A percentile compares a stretch with the other conserved stretches of the same genome.
These are phyloP conservation scores for Pholiota microspora DNA, from an alignment of 768 basidiomycete species.

Conservation along the genomic window DNA sequence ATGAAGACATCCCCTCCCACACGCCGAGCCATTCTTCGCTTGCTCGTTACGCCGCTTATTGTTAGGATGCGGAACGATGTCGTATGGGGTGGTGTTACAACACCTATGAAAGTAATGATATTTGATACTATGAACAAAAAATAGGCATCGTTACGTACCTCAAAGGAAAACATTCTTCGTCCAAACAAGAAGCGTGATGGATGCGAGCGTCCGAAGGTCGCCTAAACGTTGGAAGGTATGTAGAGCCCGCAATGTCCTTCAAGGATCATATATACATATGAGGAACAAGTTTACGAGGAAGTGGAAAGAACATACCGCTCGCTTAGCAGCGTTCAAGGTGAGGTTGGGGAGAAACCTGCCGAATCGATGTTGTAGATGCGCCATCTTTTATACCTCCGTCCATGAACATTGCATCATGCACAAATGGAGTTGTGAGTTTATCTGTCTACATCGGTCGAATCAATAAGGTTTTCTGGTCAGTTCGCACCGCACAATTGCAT, in stretches of 20 bases:
- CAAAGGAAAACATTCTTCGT: slow-evolving; percentile 55
- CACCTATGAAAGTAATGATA: slow-evolving; percentile 2
- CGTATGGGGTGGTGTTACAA: slow-evolving; percentile 30
- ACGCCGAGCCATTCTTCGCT: slow-evolving; percentile 68
- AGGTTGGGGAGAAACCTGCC: slow-evolving; percentile 7
- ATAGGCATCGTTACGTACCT: slow-evolving; percentile 29
- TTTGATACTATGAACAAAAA: slow-evolving; percentile 18
- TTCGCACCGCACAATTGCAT: slow-evolving; percentile 5
- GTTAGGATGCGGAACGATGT: slow-evolving; percentile 62
- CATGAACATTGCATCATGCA: neutral
- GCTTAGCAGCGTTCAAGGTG: neutral
- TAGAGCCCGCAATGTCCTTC: slow-evolving; percentile 23
- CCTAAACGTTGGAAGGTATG: slow-evolving; percentile 50
- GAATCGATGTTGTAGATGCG: slow-evolving; percentile 1
- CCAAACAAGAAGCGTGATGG: slow-evolving; percentile 75
- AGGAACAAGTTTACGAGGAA: neutral
- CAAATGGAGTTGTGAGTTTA: slow-evolving; percentile 9
- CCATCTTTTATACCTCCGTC: slow-evolving; percentile 11
- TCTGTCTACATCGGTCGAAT: slow-evolving; percentile 22
- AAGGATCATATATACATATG: neutral
- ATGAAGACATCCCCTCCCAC: slow-evolving; percentile 44
- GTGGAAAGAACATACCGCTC: neutral
- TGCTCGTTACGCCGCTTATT: slow-evolving; percentile 75
- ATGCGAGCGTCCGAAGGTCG: slow-evolving; percentile 58
- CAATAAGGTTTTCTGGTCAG: slow-evolving; percentile 9